Base-by-base conservation (phyloP, 768 basidiomycete species). In the Atractiella rhizophila region DNA sequence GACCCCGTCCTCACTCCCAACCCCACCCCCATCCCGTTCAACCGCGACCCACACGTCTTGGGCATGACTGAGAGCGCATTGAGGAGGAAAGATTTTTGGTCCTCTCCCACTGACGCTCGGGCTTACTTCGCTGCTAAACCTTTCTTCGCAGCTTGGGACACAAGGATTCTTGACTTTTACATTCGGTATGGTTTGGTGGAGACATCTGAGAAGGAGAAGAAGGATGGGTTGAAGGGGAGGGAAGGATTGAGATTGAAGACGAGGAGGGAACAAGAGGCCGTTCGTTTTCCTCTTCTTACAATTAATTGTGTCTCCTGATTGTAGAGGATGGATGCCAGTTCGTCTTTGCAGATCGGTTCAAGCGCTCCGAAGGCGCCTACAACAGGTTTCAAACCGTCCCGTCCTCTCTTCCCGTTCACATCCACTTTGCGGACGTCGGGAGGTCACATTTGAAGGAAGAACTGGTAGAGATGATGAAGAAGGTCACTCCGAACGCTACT, bases 1-100 rank as follows among this genome's bases (percentile, higher is more conserved):
- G 85, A 91, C 54, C 80, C 85, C 0, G 69, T 86, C 54, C 69
- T 78, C 28, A 38, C 47, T 1, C 54, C 50, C 26, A 55, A 61
- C 9, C 37, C 19, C 15, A 16, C 4, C 23, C 15, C n/a, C n/a
- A n/a, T n/a, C n/a, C n/a, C 15, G 18, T 26, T 30, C 31, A 24
- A 7, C 12, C 13, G 15, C 4, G 36, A 35, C 10, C 4, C 4
- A 4, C 16, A 23, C 5, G 10, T 42, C 13, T 39, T 15, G n/a
- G 25, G 18, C 6, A 42, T 51, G 16, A 47, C 64, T 1, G 28
- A 49, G 2, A 66, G 64, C 6, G 71, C 77, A 2, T 56, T 82
- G 16, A 47, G 54, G 11, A 64, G 82, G 23, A 67, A 75, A 28
- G 63, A 66, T 8, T 56, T 56, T 4, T 85, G 82, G 82, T 37